Evolutionary conservation across 2,329 filamentous ascomycete species (phyloP), one percentile per base, ranked within the genome.

Genomic region (Huntiella decipiens): DNA sequence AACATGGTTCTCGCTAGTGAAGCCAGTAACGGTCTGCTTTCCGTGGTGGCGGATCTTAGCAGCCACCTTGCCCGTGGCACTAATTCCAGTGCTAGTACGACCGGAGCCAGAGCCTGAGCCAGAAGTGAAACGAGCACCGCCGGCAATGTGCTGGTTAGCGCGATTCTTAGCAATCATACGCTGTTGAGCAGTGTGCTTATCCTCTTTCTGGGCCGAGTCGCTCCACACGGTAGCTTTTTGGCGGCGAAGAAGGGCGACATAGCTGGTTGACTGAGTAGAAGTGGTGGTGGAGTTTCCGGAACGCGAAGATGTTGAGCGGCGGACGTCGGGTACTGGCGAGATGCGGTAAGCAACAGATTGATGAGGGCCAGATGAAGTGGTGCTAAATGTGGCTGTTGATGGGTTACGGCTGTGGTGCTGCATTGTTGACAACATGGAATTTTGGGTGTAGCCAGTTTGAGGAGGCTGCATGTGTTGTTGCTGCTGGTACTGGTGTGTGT

Each of bases 191-290:
- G 91, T 66, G 43, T 85, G 74, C 1, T 88, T 84, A 59, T 98
- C 91, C 61, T 96, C 86, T 51, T 83, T 78, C 60, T 98, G 91
- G 7, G 88, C 74, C 45, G 87, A 80, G 58, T 96, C 91, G 65
- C 87, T 95, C 91, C 91, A 98, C 4, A 98, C 91, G 0, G 91
- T 98, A 31, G 86, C 91, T 61, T 96, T 96, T 63, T 98, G 91
- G 60, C 87, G 88, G 51, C 91, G 77, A 64, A 98, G 79, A n/a
- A 95, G 71, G 33, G 91, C 87, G 44, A 98, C 91, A 61, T 98
- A 98, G 52, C 85, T 79, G n/a, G 71, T 71, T 1, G 80, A 64
- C 31, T 48, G 51, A 73, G 45, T 40, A 2, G 38, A 31, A n/a
- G 39, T 28, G 8, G 43, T 35, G 43, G 46, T 49, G 72, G 12